A percentile compares a stretch with the other conserved stretches of the same genome.
phyloP scores from a whole-genome alignment of 106 monocot genomes.

The Dendrobium officinale region DNA sequence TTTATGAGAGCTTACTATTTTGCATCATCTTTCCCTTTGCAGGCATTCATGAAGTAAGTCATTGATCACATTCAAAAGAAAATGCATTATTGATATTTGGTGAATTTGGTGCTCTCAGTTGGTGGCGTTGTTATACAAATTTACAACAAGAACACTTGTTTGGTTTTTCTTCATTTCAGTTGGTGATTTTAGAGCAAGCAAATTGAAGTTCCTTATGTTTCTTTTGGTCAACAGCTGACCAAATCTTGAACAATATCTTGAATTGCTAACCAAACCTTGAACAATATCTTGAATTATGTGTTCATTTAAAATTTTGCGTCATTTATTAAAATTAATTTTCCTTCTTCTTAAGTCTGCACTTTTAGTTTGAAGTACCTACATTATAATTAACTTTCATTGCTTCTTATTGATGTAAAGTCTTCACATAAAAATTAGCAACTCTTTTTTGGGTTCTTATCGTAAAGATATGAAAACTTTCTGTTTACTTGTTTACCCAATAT shows the following conservation, averaged over 20 bases:
- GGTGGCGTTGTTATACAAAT: background rate
- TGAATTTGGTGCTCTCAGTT: conserved; percentile 1
- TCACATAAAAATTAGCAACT: background rate
- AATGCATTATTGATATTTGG: background rate
- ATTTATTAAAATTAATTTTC: background rate
- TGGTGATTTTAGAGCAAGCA: background rate
- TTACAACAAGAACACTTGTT: background rate
- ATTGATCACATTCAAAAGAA: background rate
- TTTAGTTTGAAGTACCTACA: background rate
- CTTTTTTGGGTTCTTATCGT: background rate
- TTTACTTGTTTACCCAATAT: background rate
- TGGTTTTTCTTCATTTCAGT: background rate
- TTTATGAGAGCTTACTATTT: background rate
- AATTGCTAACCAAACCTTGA: background rate
- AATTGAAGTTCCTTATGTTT: background rate
- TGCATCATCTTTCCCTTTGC: conserved; percentile 10
- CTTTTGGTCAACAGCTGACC: background rate
- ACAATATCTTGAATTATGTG: background rate
- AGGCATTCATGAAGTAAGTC: conserved; percentile 44
- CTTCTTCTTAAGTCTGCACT: too few species aligned
- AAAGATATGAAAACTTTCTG: background rate
- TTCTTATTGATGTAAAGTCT: background rate
- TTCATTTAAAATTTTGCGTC: background rate
- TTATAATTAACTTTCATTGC: background rate
- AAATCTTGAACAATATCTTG: background rate